Evolutionary conservation across 306 rosid genomes (phyloP).

Genomic region (Mimosa pudica): DNA sequence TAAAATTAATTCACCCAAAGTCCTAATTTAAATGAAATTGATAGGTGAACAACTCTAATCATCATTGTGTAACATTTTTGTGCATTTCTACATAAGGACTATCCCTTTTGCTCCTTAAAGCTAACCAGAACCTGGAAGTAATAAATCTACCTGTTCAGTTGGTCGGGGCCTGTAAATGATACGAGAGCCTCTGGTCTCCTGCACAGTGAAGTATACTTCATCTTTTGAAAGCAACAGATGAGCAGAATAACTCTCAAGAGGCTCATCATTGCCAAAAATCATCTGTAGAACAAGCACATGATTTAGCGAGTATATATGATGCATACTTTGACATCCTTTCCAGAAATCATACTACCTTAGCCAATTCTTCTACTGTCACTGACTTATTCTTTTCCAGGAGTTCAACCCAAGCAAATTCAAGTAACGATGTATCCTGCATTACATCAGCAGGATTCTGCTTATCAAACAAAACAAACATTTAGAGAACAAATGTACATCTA

Average conservation of each 20-base stretch:
- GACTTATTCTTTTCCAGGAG: conserved; percentile 82
- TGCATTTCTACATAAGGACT: neutral
- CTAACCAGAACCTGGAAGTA: conserved; percentile 32
- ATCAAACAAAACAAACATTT: conserved; percentile 13
- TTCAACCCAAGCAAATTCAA: conserved; percentile 97
- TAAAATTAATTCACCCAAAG: conserved; percentile 12
- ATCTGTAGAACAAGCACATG: conserved; percentile 63
- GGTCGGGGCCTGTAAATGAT: conserved; percentile 84
- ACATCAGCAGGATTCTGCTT: conserved; percentile 37
- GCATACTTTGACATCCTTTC: conserved; percentile 32
- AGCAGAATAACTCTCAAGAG: conserved; percentile 92
- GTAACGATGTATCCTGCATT: conserved; percentile 76
- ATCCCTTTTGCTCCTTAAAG: neutral
- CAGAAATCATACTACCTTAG: conserved; percentile 62
- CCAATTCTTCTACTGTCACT: conserved; percentile 79
- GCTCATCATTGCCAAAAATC: conserved; percentile 78
- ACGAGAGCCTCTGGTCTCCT: conserved; percentile 74
- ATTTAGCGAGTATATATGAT: conserved; percentile 40
- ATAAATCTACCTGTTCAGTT: conserved; percentile 64
- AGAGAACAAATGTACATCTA: conserved; percentile 5
- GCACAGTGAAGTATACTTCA: conserved; percentile 80
- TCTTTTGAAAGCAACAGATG: conserved; percentile 88
- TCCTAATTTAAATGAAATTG: conserved; percentile 24
- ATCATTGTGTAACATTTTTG: conserved; percentile 22
- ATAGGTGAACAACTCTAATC: conserved; percentile 12